These are phyloP conservation scores for Hypoxylon sp. DNA, from an alignment of 2,329 filamentous ascomycete species.

Conservation along the genomic window DNA sequence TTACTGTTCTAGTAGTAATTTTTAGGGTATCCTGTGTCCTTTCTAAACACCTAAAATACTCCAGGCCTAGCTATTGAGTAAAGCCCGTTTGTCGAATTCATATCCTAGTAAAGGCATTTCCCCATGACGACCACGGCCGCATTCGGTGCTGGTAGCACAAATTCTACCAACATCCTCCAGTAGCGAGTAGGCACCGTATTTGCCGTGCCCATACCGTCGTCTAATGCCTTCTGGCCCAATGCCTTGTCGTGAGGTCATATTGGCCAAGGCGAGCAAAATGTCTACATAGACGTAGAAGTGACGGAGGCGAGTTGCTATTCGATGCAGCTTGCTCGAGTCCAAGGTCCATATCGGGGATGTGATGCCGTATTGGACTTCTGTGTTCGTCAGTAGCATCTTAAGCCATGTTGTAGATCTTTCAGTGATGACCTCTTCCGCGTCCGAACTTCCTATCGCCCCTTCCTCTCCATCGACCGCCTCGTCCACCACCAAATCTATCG, in stretches of 20 bases:
- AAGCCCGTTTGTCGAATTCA: background rate
- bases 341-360: background rate
- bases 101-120: background rate
- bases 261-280: background rate
- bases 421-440: constrained; percentile 54
- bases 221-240: background rate
- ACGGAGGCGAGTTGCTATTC: background rate
- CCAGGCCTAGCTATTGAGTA: background rate
- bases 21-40: background rate
- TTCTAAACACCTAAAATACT: background rate
- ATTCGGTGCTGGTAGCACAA: background rate
- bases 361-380: background rate
- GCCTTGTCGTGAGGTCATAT: background rate
- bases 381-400: background rate
- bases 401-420: background rate
- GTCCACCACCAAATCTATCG: constrained; percentile 56
- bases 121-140: background rate
- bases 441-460: constrained; percentile 55
- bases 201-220: background rate
- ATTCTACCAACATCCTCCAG: background rate
- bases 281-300: background rate
- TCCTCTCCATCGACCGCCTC: constrained; percentile 52
- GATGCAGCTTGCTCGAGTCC: background rate
- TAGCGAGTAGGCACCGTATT: background rate
- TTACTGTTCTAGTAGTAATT: background rate